Evolutionary conservation across 441 rosid genomes (phyloP), one percentile per base, ranked within the genome.

Genomic region (Cnidoscolus chayamansa): DNA sequence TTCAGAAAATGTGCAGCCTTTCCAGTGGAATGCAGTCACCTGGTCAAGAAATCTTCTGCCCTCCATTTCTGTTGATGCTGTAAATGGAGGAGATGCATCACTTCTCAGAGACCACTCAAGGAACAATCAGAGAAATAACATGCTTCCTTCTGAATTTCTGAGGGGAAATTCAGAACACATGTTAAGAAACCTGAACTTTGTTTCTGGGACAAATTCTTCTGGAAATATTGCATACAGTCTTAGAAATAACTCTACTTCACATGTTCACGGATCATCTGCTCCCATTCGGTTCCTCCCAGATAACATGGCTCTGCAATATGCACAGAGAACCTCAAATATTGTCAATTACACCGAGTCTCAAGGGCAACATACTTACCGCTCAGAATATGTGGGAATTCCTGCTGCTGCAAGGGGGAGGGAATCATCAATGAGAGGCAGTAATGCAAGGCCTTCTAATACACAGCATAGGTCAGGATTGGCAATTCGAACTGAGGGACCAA

Each of bases 11-110:
- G 31, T 48, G 32, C 75, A 43, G 40, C 60, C 61, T 63, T 59
- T 56, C 63, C 75, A 56, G 62, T 62, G 30, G 75, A 67, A 55
- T 71, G 73, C 54, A 19, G 30, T 65, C 58, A 56, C 37, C 61
- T 15, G 35, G 79, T 47, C 63, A 63, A 15, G 15, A 31, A 37
- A 15, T 10, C 31, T 51, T 62, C 35, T 10, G 67, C 72, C 79
- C 20, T 55, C 75, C 20, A 48, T 61, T 17, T 19, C 31, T 50
- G 11, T 53, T 13, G 20, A 16, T 25, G 10, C 37, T 32, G 2
- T 11, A 30, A 67, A 70, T 59, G 47, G 59, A 65, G 64, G 72
- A 66, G 75, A 72, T 32, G 17, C 56, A n/a, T 45, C 40, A 43
- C 58, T 19, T 63, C 67, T 40, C 3, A 72, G 69, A 16, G 61